Evolutionary conservation across 768 basidiomycete species (phyloP).

Genomic region (Russula dissimulans): DNA sequence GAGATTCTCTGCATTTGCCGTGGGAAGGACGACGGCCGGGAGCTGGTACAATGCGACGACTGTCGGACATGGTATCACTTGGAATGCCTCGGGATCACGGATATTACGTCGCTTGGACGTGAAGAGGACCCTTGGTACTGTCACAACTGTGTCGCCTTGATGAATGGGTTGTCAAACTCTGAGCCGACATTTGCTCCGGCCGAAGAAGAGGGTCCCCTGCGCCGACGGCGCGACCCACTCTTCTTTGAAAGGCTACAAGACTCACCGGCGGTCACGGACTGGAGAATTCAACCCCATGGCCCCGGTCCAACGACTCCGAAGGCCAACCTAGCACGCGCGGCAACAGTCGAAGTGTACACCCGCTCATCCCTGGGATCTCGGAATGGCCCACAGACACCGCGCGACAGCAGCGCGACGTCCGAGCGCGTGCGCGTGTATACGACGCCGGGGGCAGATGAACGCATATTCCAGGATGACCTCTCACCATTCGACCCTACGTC

Average conservation of each 20-base stretch:
- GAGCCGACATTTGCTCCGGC: constrained; percentile 68
- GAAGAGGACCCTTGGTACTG: constrained; percentile 82
- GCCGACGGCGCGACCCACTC: constrained; percentile 42
- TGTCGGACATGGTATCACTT: constrained; percentile 81
- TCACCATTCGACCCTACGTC: constrained; percentile 69
- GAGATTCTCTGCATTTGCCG: constrained; percentile 57
- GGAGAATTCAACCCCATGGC: constrained; percentile 36
- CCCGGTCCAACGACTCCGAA: constrained; percentile 40
- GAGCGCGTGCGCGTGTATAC: constrained; percentile 25
- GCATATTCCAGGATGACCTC: constrained; percentile 34
- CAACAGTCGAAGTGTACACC: constrained; percentile 22
- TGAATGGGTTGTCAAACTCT: constrained; percentile 21
- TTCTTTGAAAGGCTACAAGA: constrained; percentile 48
- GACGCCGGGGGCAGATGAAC: constrained; percentile 19
- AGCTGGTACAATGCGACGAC: constrained; percentile 73
- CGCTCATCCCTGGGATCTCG: constrained; percentile 36
- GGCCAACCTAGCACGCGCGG: constrained; percentile 5
- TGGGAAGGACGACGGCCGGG: constrained; percentile 60
- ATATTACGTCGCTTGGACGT: constrained; percentile 52
- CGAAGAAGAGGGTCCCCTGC: constrained; percentile 37
- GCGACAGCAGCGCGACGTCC: constrained; percentile 39
- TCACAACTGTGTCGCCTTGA: constrained; percentile 38
- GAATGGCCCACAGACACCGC: constrained; percentile 44
- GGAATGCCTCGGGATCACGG: constrained; percentile 64
- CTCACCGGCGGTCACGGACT: constrained; percentile 35